Evolutionary conservation across 2,329 filamentous ascomycete genomes (phyloP).

Genomic region (Aspergillus aculeatinus): DNA sequence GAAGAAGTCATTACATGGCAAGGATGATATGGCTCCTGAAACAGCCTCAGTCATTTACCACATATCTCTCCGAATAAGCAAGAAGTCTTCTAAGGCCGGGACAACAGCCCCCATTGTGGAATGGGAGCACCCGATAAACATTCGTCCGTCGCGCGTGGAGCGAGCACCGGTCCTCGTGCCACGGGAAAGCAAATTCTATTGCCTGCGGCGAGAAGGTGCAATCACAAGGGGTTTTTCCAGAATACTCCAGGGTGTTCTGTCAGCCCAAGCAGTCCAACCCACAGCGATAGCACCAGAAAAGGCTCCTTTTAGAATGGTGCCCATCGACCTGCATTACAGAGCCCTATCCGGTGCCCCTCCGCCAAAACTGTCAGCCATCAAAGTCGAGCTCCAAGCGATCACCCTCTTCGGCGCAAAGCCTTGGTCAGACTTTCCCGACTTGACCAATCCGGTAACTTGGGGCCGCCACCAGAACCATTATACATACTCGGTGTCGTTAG

Average conservation of each 20-base stretch:
- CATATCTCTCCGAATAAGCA: slow-evolving; percentile 6
- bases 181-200: slow-evolving; percentile 9
- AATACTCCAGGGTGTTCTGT: slow-evolving; percentile 7
- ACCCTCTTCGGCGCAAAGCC: slow-evolving; percentile 16
- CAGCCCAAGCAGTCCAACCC: slow-evolving; percentile 1
- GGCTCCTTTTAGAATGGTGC: neutral
- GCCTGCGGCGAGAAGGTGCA: neutral
- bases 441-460: slow-evolving; percentile 8
- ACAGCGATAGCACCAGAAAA: neutral
- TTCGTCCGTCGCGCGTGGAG: slow-evolving; percentile 12
- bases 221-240: slow-evolving; percentile 9
- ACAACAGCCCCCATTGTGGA: slow-evolving; percentile 2
- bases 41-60: slow-evolving; percentile 8
- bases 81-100: neutral
- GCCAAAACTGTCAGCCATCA: slow-evolving; percentile 6
- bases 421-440: slow-evolving; percentile 17
- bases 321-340: slow-evolving; percentile 14
- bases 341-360: neutral
- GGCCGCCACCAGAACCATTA: slow-evolving; percentile 6
- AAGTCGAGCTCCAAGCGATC: slow-evolving; percentile 14
- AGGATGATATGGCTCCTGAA: slow-evolving; percentile 12
- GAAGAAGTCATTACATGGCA: neutral
- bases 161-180: slow-evolving; percentile 11
- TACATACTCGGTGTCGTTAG: neutral
- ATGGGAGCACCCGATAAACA: slow-evolving; percentile 13